A percentile compares a stretch with the other conserved stretches of the same genome.
Conservation (phyloP, 805 yeast genomes). For the Debaryomyces maramus region DNA sequence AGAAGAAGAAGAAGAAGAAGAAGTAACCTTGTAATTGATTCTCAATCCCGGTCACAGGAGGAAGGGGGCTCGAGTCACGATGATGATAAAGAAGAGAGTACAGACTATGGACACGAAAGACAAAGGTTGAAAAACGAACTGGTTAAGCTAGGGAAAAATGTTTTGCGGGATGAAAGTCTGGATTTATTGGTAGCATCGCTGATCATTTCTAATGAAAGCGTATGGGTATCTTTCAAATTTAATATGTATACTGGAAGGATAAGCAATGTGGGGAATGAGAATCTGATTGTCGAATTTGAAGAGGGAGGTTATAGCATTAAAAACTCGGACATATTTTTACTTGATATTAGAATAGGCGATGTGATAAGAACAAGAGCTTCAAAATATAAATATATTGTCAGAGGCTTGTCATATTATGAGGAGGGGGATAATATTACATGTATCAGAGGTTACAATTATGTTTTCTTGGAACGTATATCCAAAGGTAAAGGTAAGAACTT, state of each 20-base stretch:
- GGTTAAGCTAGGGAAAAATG: not conserved
- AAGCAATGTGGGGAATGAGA: slow-evolving; percentile 23
- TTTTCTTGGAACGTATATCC: slow-evolving; percentile 33
- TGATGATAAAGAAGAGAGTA: not conserved
- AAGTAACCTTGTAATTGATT: not conserved
- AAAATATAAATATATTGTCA: slow-evolving; percentile 38
- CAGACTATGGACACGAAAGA: not conserved
- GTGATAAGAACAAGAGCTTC: slow-evolving; percentile 36
- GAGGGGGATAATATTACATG: slow-evolving; percentile 43
- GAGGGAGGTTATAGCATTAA: slow-evolving; percentile 38
- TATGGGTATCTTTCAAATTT: slow-evolving; percentile 55
- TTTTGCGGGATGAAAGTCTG: slow-evolving; percentile 12
- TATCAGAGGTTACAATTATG: slow-evolving; percentile 60
- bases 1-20: slow-evolving; percentile 7
- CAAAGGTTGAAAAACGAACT: not conserved
- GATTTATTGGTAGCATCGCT: slow-evolving; percentile 10
- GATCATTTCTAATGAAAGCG: slow-evolving; percentile 29
- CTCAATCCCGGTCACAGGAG: slow-evolving; percentile 3
- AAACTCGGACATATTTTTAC: slow-evolving; percentile 39
- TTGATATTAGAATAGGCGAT: slow-evolving; percentile 63
- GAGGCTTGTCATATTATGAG: slow-evolving; percentile 37
- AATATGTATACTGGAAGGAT: slow-evolving; percentile 53
- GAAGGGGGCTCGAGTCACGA: not conserved
- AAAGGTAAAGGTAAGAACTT: slow-evolving; percentile 10
- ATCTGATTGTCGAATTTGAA: slow-evolving; percentile 38